Percentiles rank a stretch among this genome's conserved stretches.
Evolutionary conservation across 2,329 filamentous ascomycete species (phyloP).

Genomic region (Pyricularia sp.): DNA sequence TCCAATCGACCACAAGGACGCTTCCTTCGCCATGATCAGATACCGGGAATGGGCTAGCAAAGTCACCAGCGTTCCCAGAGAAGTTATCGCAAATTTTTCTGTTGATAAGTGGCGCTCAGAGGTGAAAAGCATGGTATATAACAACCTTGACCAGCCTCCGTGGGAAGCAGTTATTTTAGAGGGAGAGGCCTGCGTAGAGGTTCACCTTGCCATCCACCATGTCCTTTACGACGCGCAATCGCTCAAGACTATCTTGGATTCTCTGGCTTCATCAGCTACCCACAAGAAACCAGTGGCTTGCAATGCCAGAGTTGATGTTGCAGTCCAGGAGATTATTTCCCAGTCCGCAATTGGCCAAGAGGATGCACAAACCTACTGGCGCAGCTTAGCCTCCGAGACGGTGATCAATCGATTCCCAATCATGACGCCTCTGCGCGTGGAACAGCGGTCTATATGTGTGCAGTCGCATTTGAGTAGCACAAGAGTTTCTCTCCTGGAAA

Average conservation of each 20-base stretch:
- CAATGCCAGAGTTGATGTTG: constrained; percentile 14
- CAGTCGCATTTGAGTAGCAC: constrained; percentile 24
- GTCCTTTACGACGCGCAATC: constrained; percentile 77
- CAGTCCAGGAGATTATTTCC: constrained; percentile 28
- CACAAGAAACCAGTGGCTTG: constrained; percentile 10
- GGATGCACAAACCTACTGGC: constrained; percentile 48
- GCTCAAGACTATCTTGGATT: constrained; percentile 48
- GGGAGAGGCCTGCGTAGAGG: constrained; percentile 10
- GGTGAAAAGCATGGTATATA: constrained; percentile 19
- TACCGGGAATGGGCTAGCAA: constrained; percentile 4
- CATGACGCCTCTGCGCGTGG: constrained; percentile 48
- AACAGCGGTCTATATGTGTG: constrained; percentile 18
- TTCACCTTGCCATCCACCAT: constrained; percentile 54
- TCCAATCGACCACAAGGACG: constrained; percentile 42
- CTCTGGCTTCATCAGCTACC: constrained; percentile 28
- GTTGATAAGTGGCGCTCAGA: constrained; percentile 24
- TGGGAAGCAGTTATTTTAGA: constrained; percentile 48
- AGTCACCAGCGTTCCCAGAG: constrained; percentile 5
- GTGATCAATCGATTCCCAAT: constrained; percentile 62
- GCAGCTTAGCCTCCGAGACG: constrained; percentile 32
- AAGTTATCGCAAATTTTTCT: constrained; percentile 13
- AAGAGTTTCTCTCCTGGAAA: constrained; percentile 35
- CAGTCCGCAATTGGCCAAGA: constrained; percentile 16
- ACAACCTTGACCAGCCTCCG: constrained; percentile 37
- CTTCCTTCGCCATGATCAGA: constrained; percentile 59